Conservation (phyloP, 2,329 filamentous ascomycete species). For the Aspergillus caelatus region DNA sequence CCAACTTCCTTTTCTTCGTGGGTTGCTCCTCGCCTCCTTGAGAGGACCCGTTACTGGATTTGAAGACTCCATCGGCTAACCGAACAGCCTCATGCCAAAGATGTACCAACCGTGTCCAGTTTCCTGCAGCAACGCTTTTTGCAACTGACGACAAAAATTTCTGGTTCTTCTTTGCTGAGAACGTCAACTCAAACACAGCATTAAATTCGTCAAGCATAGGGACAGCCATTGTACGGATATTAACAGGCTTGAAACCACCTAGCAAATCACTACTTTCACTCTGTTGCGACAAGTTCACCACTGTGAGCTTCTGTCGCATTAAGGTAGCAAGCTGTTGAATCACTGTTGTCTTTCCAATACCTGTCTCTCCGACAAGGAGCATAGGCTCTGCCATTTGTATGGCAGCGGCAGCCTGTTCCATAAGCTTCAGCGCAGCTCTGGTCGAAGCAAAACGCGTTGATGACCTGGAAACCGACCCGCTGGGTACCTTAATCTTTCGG, state of each 20-base stretch:
- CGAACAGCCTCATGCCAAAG: slow-evolving; percentile 87
- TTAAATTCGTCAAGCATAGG: slow-evolving; percentile 94
- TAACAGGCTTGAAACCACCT: slow-evolving; percentile 95
- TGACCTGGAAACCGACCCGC: slow-evolving; percentile 48
- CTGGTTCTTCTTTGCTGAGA: slow-evolving; percentile 84
- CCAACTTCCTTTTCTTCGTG: slow-evolving; percentile 71
- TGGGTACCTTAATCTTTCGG: slow-evolving; percentile 56
- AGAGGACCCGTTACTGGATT: slow-evolving; percentile 51
- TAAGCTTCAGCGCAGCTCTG: slow-evolving; percentile 75
- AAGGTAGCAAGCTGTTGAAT: slow-evolving; percentile 88
- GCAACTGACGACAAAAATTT: slow-evolving; percentile 80
- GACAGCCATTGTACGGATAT: slow-evolving; percentile 81
- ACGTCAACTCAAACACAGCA: slow-evolving; percentile 82
- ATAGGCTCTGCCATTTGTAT: slow-evolving; percentile 85
- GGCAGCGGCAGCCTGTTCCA: slow-evolving; percentile 86
- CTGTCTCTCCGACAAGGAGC: slow-evolving; percentile 95
- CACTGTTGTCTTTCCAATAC: slow-evolving; percentile 96
- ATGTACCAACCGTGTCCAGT: slow-evolving; percentile 84
- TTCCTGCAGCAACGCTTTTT: slow-evolving; percentile 76
- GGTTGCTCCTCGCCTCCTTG: slow-evolving; percentile 59
- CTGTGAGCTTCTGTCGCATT: slow-evolving; percentile 82
- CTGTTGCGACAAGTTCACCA: slow-evolving; percentile 96
- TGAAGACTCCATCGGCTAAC: slow-evolving; percentile 76
- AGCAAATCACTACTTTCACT: slow-evolving; percentile 95
- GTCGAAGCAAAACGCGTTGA: slow-evolving; percentile 77